Percentiles rank a stretch among this genome's conserved stretches.
These are phyloP conservation scores for Populus hybrid DNA, from an alignment of 441 rosid species.

Conservation along the genomic window DNA sequence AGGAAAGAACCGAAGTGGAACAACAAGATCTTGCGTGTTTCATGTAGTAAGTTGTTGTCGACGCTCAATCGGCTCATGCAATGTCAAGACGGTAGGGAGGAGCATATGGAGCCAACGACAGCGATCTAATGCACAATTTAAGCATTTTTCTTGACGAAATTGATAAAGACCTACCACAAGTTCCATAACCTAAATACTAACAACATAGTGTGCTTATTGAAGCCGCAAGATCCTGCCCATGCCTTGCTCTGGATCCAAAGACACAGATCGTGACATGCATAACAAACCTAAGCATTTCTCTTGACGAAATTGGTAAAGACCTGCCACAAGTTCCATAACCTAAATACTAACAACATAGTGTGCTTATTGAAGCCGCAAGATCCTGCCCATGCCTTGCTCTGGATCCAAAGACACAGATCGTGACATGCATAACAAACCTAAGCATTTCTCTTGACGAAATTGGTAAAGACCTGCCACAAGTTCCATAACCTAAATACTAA, in stretches of 20 bases:
- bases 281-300: constrained; percentile 8
- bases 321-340: constrained; percentile 8
- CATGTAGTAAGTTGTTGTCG: constrained; percentile 24
- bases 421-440: constrained; percentile 15
- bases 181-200: neutral
- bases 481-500: no score
- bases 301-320: constrained; percentile 28
- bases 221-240: constrained; percentile 16
- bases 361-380: constrained; percentile 17
- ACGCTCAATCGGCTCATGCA: constrained; percentile 27
- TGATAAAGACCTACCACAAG: constrained; percentile 28
- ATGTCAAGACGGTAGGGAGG: constrained; percentile 28
- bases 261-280: constrained; percentile 24
- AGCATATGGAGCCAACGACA: constrained; percentile 35
- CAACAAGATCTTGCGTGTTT: constrained; percentile 26
- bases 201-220: neutral
- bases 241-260: constrained; percentile 2
- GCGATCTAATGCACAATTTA: constrained; percentile 17
- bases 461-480: no score
- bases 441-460: no score
- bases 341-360: neutral
- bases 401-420: constrained; percentile 16
- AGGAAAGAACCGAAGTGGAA: constrained; percentile 11
- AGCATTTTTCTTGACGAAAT: constrained; percentile 16
- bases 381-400: constrained; percentile 4